These are phyloP conservation scores for Phytophthora fragariae DNA, from an alignment of 352 stramenopile genomes.

Conservation along the genomic window DNA sequence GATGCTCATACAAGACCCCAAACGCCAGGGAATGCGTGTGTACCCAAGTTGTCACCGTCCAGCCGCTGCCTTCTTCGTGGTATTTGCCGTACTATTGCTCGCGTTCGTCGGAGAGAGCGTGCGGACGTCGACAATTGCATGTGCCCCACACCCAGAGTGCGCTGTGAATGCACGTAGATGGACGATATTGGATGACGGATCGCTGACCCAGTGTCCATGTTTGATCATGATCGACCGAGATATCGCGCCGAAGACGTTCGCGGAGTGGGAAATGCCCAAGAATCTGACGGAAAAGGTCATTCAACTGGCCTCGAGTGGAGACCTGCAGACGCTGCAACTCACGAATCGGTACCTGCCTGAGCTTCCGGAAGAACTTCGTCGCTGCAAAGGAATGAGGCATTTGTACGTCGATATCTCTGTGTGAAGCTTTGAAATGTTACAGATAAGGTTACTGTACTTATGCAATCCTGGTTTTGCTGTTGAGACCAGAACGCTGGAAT, in stretches of 20 bases:
- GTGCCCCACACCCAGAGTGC: slow-evolving; percentile 36
- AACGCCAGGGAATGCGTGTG: slow-evolving; percentile 2
- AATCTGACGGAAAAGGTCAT: slow-evolving; percentile 44
- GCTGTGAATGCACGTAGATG: slow-evolving; percentile 36
- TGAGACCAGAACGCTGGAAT: slow-evolving; percentile 16
- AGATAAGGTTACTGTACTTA: no score
- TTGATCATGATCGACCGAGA: slow-evolving; percentile 48
- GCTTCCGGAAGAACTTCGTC: slow-evolving; percentile 38
- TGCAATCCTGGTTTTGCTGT: no score
- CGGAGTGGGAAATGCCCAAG: slow-evolving; percentile 39
- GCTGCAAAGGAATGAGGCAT: slow-evolving; percentile 36
- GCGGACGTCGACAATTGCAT: slow-evolving; percentile 19
- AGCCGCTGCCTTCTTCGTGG: slow-evolving; percentile 15
- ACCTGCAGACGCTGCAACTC: slow-evolving; percentile 43
- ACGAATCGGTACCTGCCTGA: slow-evolving; percentile 41
- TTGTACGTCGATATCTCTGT: slow-evolving; percentile 22
- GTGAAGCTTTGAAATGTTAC: no score
- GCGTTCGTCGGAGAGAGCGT: slow-evolving; percentile 36
- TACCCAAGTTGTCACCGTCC: slow-evolving; percentile 26
- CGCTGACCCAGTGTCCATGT: slow-evolving; percentile 45
- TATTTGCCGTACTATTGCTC: slow-evolving; percentile 13
- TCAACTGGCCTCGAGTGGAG: slow-evolving; percentile 29
- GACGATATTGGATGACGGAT: slow-evolving; percentile 17
- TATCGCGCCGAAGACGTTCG: slow-evolving; percentile 25
- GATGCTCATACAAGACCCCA: slow-evolving; percentile 11